Conservation (phyloP, 208 protist genomes). For the Leptomonas pyrrhocoris region DNA sequence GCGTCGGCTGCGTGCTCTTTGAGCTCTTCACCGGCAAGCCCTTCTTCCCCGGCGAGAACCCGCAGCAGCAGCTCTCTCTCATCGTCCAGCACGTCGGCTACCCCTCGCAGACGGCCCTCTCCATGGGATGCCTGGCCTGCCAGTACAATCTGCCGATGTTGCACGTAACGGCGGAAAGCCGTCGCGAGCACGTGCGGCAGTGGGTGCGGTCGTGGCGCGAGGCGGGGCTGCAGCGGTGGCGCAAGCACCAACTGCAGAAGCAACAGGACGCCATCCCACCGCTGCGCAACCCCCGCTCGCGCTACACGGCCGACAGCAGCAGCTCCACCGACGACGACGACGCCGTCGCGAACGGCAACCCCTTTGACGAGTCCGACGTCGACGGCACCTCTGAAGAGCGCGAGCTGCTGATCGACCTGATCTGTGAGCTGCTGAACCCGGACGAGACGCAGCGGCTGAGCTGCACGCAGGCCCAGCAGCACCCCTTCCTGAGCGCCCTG, state of each 20-base stretch:
- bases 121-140: conserved; percentile 38
- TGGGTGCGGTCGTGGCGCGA: conserved; percentile 34
- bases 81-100: conserved; percentile 92
- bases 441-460: conserved; percentile 61
- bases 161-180: conserved; percentile 17
- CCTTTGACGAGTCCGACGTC: conserved; percentile 29
- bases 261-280: conserved; percentile 16
- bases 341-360: conserved; percentile 24
- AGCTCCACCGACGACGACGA: conserved; percentile 25
- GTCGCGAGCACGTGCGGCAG: conserved; percentile 33
- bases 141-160: conserved; percentile 44
- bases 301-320: conserved; percentile 20
- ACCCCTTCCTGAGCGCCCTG: conserved; percentile 48
- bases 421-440: conserved; percentile 68
- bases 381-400: conserved; percentile 42
- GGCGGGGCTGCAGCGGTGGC: conserved; percentile 29
- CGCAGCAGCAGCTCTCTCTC: conserved; percentile 86
- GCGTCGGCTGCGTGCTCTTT: conserved; percentile 91
- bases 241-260: conserved; percentile 35
- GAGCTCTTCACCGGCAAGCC: conserved; percentile 92
- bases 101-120: conserved; percentile 78
- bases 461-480: conserved; percentile 69
- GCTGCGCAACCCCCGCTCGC: background rate
- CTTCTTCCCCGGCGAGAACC: conserved; percentile 93
- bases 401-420: conserved; percentile 61